A percentile compares a stretch with the other conserved stretches of the same genome.
Conservation (phyloP, 139 green algal genomes). For the Gonium pectorale region DNA sequence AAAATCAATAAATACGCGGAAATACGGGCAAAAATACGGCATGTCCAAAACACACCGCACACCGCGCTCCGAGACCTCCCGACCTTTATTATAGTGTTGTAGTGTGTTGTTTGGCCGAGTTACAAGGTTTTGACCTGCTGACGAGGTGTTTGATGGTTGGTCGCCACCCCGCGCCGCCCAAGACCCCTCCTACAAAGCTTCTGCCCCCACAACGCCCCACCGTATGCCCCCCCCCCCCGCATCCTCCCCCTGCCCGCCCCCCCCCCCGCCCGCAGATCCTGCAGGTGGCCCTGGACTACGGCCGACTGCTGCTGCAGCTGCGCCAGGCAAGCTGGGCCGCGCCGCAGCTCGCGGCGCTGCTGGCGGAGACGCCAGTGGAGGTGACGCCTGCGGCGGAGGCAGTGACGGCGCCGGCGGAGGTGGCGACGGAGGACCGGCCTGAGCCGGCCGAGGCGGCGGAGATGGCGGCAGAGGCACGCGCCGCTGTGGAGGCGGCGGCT, state of each 20-base stretch:
- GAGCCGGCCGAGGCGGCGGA: not conserved
- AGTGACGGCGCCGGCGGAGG: not conserved
- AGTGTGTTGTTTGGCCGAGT: too few relatives aligned
- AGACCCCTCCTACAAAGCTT: too few relatives aligned
- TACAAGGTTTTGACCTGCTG: too few relatives aligned
- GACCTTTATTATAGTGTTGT: too few relatives aligned
- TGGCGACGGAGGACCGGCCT: not conserved
- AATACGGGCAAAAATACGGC: too few relatives aligned
- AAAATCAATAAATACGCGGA: too few relatives aligned
- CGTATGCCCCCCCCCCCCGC: not conserved
- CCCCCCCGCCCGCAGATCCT: constrained; percentile 18
- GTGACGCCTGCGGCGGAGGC: not conserved
- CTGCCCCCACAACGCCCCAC: too few relatives aligned
- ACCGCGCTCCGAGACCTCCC: too few relatives aligned
- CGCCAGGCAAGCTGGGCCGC: constrained; percentile 51
- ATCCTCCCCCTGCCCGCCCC: not conserved
- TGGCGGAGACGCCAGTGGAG: constrained; percentile 8
- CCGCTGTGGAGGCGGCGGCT: not conserved
- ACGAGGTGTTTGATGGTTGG: too few relatives aligned
- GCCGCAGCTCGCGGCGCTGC: constrained; percentile 5
- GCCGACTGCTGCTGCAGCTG: constrained; percentile 60
- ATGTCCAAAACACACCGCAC: too few relatives aligned
- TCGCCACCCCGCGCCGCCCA: too few relatives aligned
- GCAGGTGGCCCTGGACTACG: constrained; percentile 61
- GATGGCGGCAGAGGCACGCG: not conserved